Evolutionary conservation across 352 stramenopile species (phyloP).

Genomic region (Phytophthora pseudosyringae): DNA sequence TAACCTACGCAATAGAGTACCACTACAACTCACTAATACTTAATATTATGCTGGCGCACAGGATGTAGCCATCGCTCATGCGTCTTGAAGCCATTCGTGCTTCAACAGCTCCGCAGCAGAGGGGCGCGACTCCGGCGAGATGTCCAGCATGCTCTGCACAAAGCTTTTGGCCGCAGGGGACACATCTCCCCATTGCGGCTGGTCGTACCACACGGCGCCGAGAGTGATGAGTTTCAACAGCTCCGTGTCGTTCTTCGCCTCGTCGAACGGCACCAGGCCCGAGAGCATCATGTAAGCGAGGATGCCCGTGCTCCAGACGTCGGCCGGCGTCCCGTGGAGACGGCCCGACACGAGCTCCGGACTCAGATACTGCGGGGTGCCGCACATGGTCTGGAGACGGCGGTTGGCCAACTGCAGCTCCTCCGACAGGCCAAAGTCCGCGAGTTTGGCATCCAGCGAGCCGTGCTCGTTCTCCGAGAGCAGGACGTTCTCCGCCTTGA

Average conservation of each 20-base stretch:
- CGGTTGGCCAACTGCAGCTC: constrained; percentile 90
- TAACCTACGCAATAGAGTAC: constrained; percentile 16
- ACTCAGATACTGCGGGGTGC: constrained; percentile 97
- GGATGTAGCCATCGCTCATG: constrained; percentile 25
- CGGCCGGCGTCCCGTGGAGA: constrained; percentile 91
- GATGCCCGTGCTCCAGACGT: constrained; percentile 96
- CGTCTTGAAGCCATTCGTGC: constrained; percentile 59
- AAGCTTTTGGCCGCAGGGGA: constrained; percentile 85
- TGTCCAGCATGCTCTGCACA: constrained; percentile 87
- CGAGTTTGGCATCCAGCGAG: constrained; percentile 87
- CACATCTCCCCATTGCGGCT: constrained; percentile 86
- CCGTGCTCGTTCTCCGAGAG: constrained; percentile 82
- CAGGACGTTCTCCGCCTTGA: constrained; percentile 89
- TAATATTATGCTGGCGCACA: constrained; percentile 15
- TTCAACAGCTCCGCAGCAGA: constrained; percentile 59
- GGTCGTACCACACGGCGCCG: constrained; percentile 92
- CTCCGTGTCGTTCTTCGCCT: constrained; percentile 55
- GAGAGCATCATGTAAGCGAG: constrained; percentile 94
- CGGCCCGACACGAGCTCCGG: constrained; percentile 94
- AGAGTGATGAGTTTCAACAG: constrained; percentile 89
- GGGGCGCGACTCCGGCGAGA: constrained; percentile 78
- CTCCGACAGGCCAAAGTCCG: constrained; percentile 91
- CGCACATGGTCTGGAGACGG: constrained; percentile 92
- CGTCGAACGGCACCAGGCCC: constrained; percentile 62
- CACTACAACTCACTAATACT: constrained; percentile 25